Evolutionary conservation across 2,329 filamentous ascomycete species (phyloP), one percentile per base, ranked within the genome.

Genomic region (Penicillium digitatum): DNA sequence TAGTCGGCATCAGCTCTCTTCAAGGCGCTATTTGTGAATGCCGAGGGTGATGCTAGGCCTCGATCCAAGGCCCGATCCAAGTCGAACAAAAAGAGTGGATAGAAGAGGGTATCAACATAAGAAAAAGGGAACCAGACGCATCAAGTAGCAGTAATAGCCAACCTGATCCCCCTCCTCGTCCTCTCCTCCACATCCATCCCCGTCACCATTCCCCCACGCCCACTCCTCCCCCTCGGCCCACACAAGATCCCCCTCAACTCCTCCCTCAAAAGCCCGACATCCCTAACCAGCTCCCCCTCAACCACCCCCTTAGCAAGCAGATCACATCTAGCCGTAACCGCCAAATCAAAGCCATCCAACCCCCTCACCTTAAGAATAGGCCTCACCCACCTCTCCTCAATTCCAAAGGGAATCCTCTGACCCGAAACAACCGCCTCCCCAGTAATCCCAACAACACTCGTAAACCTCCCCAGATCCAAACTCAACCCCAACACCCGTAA

Each of bases 291-390:
- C 12, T 65, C 63, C 3, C 55, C 59, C 47, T 71, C 69, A 27
- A 73, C 50, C 3, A 64, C 55, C 9, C 63, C 60, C 55, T 61
- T 65, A 3, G 68, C 64, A 9, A 56, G 57, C 18, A 58, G 43
- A 62, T 73, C 71, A 56, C 69, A 72, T 22, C 65, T 58, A 1
- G 63, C 70, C 8, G 69, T 72, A 43, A 73, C 65, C 3, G 66
- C 71, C 42, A 73, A 40, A 40, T 73, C 71, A 55, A 73, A 72
- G 9, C 18, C 34, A 1, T 45, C 49, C 48, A 73, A 37, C 3
- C 70, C 71, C 0, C 69, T 43, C 11, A 73, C 64, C 12, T 38
- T 39, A 10, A 72, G 51, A 42, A 73, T 35, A 0, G 71, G 71
- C 16, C 54, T 20, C 18, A 71, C 58, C 71, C 71, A 73, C 5